Conservation (phyloP, 2,329 filamentous ascomycete genomes). For the Aspergillus aculeatus region DNA sequence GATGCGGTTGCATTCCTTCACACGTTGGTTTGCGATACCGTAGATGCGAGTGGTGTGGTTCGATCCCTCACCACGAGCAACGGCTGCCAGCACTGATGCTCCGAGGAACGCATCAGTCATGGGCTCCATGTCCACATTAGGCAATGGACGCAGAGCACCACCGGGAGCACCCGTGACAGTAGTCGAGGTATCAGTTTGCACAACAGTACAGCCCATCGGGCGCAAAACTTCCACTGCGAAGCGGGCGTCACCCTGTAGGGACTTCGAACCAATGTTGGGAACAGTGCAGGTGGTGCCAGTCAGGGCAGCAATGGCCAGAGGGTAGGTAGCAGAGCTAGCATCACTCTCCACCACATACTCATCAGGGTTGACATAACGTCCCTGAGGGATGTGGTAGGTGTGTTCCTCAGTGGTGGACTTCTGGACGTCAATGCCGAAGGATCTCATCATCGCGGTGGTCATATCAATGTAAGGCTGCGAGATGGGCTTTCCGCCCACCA, state of each 20-base stretch:
- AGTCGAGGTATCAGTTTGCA: constrained; percentile 80
- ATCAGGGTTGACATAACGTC: constrained; percentile 74
- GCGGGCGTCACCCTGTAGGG: constrained; percentile 88
- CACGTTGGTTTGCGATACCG: constrained; percentile 94
- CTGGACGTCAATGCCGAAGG: constrained; percentile 80
- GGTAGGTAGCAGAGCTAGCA: constrained; percentile 95
- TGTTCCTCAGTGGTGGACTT: constrained; percentile 76
- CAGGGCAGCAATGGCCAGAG: constrained; percentile 88
- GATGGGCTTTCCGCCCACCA: constrained; percentile 96
- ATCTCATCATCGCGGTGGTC: constrained; percentile 96
- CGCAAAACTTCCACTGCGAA: constrained; percentile 87
- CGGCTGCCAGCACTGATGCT: constrained; percentile 86
- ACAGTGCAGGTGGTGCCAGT: constrained; percentile 94
- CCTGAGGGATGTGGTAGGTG: constrained; percentile 90
- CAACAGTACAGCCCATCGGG: constrained; percentile 90
- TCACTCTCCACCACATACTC: constrained; percentile 95
- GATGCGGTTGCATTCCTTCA: constrained; percentile 98
- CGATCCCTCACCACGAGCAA: constrained; percentile 67
- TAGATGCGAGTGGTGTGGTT: constrained; percentile 74
- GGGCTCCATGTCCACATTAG: constrained; percentile 93
- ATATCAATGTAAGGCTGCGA: constrained; percentile 98
- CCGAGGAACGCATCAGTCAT: constrained; percentile 99
- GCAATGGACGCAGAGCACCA: constrained; percentile 71
- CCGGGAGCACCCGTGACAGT: constrained; percentile 84
- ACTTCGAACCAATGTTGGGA: constrained; percentile 90